Percentiles rank a stretch among this genome's conserved stretches.
These are phyloP conservation scores for Myochromella boudieri DNA, from an alignment of 768 basidiomycete genomes.

Conservation along the genomic window DNA sequence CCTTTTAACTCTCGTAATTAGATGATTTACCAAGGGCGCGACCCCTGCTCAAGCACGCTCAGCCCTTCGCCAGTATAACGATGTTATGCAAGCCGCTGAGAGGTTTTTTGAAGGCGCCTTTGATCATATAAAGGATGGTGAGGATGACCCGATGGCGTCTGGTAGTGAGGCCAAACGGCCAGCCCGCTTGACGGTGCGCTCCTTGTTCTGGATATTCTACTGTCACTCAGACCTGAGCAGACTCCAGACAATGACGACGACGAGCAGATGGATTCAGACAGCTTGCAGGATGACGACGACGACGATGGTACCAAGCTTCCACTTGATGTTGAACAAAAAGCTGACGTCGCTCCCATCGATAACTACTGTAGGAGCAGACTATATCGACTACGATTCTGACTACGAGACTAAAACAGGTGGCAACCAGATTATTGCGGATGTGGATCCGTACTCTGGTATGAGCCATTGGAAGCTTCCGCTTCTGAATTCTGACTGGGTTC, in stretches of 20 bases:
- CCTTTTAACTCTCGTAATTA: not conserved
- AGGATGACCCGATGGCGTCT: constrained; percentile 49
- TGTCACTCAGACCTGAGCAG: not conserved
- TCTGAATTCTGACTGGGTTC: constrained; percentile 9
- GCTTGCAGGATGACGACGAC: constrained; percentile 47
- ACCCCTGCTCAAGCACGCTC: constrained; percentile 78
- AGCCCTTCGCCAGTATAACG: constrained; percentile 77
- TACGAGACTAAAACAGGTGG: constrained; percentile 48
- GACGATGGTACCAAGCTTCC: constrained; percentile 45
- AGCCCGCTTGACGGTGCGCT: constrained; percentile 26
- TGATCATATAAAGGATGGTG: constrained; percentile 64
- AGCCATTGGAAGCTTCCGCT: not conserved
- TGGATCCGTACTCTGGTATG: constrained; percentile 88
- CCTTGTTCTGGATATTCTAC: not conserved
- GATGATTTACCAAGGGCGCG: constrained; percentile 61
- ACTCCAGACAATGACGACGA: constrained; percentile 63
- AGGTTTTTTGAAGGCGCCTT: constrained; percentile 83
- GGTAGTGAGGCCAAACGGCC: constrained; percentile 21
- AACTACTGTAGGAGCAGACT: constrained; percentile 47
- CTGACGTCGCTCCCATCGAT: too few species aligned
- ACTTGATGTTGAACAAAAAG: not conserved
- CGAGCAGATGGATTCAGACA: constrained; percentile 45
- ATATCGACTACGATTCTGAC: constrained; percentile 83
- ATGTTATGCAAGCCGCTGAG: constrained; percentile 93
- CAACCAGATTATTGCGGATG: constrained; percentile 47